phyloP scores from a whole-genome alignment of 177 flowering plant genomes.

The Tripterygium wilfordii region DNA sequence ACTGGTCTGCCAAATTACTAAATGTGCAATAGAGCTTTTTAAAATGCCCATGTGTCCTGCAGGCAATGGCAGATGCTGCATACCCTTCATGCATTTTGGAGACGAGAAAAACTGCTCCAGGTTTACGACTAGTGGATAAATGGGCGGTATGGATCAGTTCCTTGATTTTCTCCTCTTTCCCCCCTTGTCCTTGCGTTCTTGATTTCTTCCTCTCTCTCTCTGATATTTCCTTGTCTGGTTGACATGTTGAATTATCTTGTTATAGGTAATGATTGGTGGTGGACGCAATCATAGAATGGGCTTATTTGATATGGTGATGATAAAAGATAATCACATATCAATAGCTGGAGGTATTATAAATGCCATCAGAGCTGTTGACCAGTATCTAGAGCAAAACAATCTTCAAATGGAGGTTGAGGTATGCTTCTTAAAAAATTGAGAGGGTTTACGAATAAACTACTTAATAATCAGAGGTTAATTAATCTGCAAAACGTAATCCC shows the following conservation, averaged over 20 bases:
- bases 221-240: background rate
- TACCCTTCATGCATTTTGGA: slow-evolving; percentile 77
- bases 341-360: slow-evolving; percentile 71
- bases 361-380: slow-evolving; percentile 73
- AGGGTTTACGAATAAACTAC: no score
- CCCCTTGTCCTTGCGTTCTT: slow-evolving; percentile 14
- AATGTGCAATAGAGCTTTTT: no score
- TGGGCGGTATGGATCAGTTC: slow-evolving; percentile 76
- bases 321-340: slow-evolving; percentile 94
- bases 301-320: slow-evolving; percentile 94
- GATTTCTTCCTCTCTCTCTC: background rate
- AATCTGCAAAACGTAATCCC: no score
- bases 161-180: no score
- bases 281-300: slow-evolving; percentile 93
- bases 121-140: slow-evolving; percentile 95
- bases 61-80: slow-evolving; percentile 97
- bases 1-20: no score
- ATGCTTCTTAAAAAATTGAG: slow-evolving; percentile 3
- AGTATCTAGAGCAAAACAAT: slow-evolving; percentile 52
- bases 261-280: slow-evolving; percentile 90
- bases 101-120: slow-evolving; percentile 98
- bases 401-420: slow-evolving; percentile 93
- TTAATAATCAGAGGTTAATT: no score
- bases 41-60: slow-evolving; percentile 14
- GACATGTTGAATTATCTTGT: slow-evolving; percentile 2